These are phyloP conservation scores for Hymenoscyphus fructigenus DNA, from an alignment of 2,329 filamentous ascomycete genomes.

Conservation along the genomic window DNA sequence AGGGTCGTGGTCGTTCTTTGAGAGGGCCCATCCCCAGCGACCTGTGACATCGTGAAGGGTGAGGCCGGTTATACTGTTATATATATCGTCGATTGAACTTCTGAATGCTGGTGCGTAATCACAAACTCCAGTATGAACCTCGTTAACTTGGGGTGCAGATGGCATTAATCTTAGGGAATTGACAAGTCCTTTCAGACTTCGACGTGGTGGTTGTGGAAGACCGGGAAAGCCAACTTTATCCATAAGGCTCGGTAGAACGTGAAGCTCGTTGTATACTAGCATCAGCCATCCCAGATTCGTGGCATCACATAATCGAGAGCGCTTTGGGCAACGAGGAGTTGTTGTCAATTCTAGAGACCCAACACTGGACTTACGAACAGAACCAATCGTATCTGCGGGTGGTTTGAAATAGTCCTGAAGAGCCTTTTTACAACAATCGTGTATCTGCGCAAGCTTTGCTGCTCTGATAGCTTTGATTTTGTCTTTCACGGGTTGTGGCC, in stretches of 20 bases:
- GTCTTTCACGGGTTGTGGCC: conserved; percentile 49
- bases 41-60: conserved; percentile 51
- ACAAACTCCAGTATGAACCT: conserved; percentile 44
- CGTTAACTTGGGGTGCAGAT: conserved; percentile 42
- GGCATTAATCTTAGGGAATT: conserved; percentile 45
- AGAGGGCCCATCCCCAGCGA: conserved; percentile 49
- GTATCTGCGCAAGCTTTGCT: conserved; percentile 52
- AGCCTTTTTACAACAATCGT: conserved; percentile 45
- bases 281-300: conserved; percentile 55
- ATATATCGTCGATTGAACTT: conserved; percentile 49
- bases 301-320: conserved; percentile 51
- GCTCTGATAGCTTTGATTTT: conserved; percentile 49
- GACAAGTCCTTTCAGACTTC: conserved; percentile 48
- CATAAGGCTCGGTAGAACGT: conserved; percentile 44
- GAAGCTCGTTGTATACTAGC: conserved; percentile 50
- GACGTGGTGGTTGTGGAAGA: conserved; percentile 31
- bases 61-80: conserved; percentile 50
- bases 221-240: conserved; percentile 28
- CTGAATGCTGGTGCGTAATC: conserved; percentile 51
- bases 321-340: conserved; percentile 49
- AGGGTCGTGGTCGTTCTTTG: conserved; percentile 36
- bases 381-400: conserved; percentile 17
- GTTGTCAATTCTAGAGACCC: conserved; percentile 39
- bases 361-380: conserved; percentile 19
- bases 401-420: conserved; percentile 48